Conservation (phyloP, 108 stramenopile genomes). For the Epithemia pelagica region DNA sequence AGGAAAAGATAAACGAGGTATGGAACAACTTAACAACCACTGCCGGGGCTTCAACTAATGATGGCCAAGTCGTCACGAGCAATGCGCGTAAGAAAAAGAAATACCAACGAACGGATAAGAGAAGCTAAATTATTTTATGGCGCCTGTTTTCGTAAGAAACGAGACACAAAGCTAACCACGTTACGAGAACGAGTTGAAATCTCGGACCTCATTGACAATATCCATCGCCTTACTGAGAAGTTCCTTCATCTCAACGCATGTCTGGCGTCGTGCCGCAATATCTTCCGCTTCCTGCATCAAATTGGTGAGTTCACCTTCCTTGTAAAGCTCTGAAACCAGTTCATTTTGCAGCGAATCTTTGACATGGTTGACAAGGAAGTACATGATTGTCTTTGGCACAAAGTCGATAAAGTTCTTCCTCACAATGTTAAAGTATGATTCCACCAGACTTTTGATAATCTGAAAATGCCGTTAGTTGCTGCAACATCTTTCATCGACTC, state of each 20-base stretch:
- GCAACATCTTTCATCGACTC: not conserved
- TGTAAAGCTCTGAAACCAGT: slow-evolving; percentile 90
- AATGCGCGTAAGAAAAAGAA: no score
- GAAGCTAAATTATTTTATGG: no score
- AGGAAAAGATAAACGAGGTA: slow-evolving; percentile 33
- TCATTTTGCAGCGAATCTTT: slow-evolving; percentile 93
- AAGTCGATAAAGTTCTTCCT: slow-evolving; percentile 59
- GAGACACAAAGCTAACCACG: no score
- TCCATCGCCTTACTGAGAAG: slow-evolving; percentile 85
- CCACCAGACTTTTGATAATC: slow-evolving; percentile 87
- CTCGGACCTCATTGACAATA: slow-evolving; percentile 95
- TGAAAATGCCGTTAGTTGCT: not conserved
- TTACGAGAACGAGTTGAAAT: slow-evolving; percentile 57
- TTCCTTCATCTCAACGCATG: slow-evolving; percentile 90
- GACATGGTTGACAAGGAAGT: slow-evolving; percentile 94
- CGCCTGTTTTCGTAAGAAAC: no score
- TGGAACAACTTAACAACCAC: slow-evolving; percentile 17
- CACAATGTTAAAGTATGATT: slow-evolving; percentile 93
- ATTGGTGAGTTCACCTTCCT: slow-evolving; percentile 70
- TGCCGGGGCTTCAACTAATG: not conserved
- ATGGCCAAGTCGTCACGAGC: no score
- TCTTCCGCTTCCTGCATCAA: slow-evolving; percentile 90
- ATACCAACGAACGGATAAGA: no score
- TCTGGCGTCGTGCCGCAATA: slow-evolving; percentile 79
- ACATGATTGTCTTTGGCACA: slow-evolving; percentile 99